Base-by-base conservation (phyloP, 192 early-diverging fungal genomes). In the Mortierella hygrophila region DNA sequence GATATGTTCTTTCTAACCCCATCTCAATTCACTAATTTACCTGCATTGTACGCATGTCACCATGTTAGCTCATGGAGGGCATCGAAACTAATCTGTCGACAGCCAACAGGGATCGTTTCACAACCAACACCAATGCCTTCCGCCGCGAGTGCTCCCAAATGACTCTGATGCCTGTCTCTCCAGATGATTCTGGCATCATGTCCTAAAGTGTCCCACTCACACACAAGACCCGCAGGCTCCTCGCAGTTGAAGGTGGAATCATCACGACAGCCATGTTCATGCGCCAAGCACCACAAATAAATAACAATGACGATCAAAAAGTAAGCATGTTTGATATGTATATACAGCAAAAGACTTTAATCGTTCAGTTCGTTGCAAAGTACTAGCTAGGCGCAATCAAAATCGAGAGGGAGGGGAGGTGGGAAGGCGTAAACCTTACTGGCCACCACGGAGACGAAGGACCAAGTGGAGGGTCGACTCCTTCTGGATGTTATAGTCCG, bases 401-500 rank as follows among this genome's bases (percentile, higher is more conserved):
- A 9, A n/a, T 16, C 11, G 57, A 21, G 18, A n/a, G 60, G 26
- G 23, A 3, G 26, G 54, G 6, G 41, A 11, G 7, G 60, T 16
- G 47, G 57, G 35, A 15, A 52, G 49, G 18, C 20, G 18, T 52
- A 69, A 73, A 44, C 60, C 54, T 79, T 89, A 86, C 80, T 83
- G 77, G 63, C 94, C 95, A 93, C 95, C 95, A 87, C 95, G 95
- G 79, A 96, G 92, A 87, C 95, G 94, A 18, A 96, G 90, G 23
- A 96, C 95, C 73, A 95, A 81, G 72, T 96, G 94, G 15, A 95
- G 91, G 7, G 94, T 96, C 29, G 95, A 96, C 89, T 96, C 95
- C 92, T 96, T 95, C 88, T 96, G 95, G 88, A 95, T 95, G 89
- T 96, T 95, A 91, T 96, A 95, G 87, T 96, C 95, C 11, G 90